Evolutionary conservation across 768 basidiomycete genomes (phyloP), one percentile per base, ranked within the genome.

Genomic region (Mycena kentingensis): DNA sequence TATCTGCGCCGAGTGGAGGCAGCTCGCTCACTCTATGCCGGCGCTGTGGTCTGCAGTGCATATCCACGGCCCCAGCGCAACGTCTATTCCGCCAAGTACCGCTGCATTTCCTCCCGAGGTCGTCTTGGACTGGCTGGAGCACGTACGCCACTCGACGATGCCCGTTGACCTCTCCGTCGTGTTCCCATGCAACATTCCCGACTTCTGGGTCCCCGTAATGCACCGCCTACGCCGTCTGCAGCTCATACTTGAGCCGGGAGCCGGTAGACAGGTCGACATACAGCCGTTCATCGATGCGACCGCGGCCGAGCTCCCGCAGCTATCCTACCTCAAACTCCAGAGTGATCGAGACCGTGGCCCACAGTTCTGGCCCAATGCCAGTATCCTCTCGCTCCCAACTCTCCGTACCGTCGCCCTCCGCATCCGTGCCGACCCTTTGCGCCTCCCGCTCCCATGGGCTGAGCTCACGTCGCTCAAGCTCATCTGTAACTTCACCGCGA

Each of bases 1-100:
- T 22, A 42, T 56, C 34, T 51, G 54, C 45, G 26, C 24, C 6
- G 26, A 34, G 26, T 56, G 54, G 54, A 18, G 49, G 35, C 28
- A n/a, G 16, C 18, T 55, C 10, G 54, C 48, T 3, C 46, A 46
- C 24, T 28, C 47, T 11, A 50, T 49, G 16, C 48, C 54, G 21
- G 24, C 3, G 10, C 22, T 49, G 1, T 55, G 54, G 54, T 45
- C 35, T 18, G 43, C 49, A 5, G 21, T 55, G 3, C 49, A 55
- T n/a, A 55, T 56, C 13, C 54, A 42, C 5, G 41, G 41, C 22
- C 12, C 22, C 41, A 42, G 22, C 22, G n/a, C n/a, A n/a, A 24
- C 26, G 22, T 42, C 41, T 6, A 19, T 24, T 12, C 22, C 41
- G 11, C 22, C 22, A 12, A 24, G 41, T 11, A 24, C 26, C 41